Conservation (phyloP, 768 basidiomycete genomes). For the Boletellus emodensis region DNA sequence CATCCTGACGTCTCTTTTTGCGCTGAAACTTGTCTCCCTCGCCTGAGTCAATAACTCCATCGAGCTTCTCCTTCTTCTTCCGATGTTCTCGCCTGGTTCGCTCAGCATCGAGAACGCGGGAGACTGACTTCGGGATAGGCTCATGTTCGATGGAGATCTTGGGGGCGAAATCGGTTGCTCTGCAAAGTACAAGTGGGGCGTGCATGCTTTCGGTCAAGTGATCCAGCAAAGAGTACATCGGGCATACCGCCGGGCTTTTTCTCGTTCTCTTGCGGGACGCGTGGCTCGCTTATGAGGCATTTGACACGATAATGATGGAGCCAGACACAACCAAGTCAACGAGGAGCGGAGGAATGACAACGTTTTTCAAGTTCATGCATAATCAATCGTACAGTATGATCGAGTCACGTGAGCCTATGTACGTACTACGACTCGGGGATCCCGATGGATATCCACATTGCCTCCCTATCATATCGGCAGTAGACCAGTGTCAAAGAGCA, state of each 20-base stretch:
- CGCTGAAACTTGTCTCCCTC: constrained; percentile 19
- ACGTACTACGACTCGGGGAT: no score
- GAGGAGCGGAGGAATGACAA: constrained; percentile 9
- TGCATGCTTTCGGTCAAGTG: not conserved
- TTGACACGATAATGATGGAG: constrained; percentile 25
- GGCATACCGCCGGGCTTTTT: constrained; percentile 41
- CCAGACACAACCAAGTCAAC: not conserved
- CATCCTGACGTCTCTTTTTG: constrained; percentile 31
- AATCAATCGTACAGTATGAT: not conserved
- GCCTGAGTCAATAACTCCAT: constrained; percentile 24
- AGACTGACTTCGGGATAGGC: constrained; percentile 63
- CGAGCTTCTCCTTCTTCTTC: constrained; percentile 40
- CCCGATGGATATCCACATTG: not conserved
- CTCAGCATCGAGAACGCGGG: constrained; percentile 61
- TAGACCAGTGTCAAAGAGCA: constrained; percentile 11
- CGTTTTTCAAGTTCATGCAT: constrained; percentile 4
- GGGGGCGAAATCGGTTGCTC: constrained; percentile 51
- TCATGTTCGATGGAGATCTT: constrained; percentile 46
- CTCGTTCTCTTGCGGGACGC: constrained; percentile 43
- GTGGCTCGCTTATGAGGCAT: constrained; percentile 73
- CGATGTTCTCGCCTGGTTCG: constrained; percentile 54
- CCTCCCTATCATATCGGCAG: constrained; percentile 3
- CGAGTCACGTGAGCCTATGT: constrained; percentile 17
- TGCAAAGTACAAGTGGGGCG: constrained; percentile 19
- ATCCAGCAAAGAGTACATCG: not conserved